These are phyloP conservation scores for Suillus bovinus DNA, from an alignment of 768 basidiomycete species.

Conservation along the genomic window DNA sequence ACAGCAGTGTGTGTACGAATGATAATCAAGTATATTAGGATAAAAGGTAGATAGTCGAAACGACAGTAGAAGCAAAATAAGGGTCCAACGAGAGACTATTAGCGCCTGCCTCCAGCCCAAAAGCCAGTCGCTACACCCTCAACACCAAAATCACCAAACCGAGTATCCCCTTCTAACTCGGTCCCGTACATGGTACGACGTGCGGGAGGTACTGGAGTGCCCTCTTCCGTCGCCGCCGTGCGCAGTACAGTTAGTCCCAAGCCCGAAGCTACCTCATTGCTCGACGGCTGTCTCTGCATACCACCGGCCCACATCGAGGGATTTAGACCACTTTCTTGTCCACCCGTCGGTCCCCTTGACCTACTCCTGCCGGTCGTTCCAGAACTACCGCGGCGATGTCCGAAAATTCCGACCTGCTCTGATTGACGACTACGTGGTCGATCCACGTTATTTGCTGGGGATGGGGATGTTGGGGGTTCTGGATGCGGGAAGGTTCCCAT, in stretches of 20 bases:
- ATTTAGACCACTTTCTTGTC: slow-evolving; percentile 36
- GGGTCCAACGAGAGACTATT: slow-evolving; percentile 9
- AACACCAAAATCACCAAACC: slow-evolving; percentile 83
- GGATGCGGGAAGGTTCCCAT: slow-evolving; percentile 39
- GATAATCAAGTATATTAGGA: slow-evolving; percentile 4
- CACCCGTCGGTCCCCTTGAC: slow-evolving; percentile 30
- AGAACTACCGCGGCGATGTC: slow-evolving; percentile 40
- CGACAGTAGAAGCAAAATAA: neutral
- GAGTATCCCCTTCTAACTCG: slow-evolving; percentile 77
- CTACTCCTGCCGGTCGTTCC: slow-evolving; percentile 29
- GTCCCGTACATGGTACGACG: slow-evolving; percentile 84
- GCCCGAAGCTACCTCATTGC: slow-evolving; percentile 47
- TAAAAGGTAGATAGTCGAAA: slow-evolving; percentile 5
- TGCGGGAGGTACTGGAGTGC: slow-evolving; percentile 45
- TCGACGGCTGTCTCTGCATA: slow-evolving; percentile 37
- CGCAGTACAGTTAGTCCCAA: slow-evolving; percentile 43
- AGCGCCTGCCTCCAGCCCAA: slow-evolving; percentile 57
- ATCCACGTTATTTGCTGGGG: slow-evolving; percentile 32
- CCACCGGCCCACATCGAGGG: slow-evolving; percentile 25
- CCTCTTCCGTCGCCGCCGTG: slow-evolving; percentile 39
- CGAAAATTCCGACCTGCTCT: slow-evolving; percentile 30
- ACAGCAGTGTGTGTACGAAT: neutral
- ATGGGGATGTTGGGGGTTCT: slow-evolving; percentile 36
- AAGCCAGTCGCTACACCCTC: slow-evolving; percentile 75
- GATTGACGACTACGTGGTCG: slow-evolving; percentile 36